Base-by-base conservation (phyloP, 1,139 yeast genomes). In the Geotrichum restrictum region DNA sequence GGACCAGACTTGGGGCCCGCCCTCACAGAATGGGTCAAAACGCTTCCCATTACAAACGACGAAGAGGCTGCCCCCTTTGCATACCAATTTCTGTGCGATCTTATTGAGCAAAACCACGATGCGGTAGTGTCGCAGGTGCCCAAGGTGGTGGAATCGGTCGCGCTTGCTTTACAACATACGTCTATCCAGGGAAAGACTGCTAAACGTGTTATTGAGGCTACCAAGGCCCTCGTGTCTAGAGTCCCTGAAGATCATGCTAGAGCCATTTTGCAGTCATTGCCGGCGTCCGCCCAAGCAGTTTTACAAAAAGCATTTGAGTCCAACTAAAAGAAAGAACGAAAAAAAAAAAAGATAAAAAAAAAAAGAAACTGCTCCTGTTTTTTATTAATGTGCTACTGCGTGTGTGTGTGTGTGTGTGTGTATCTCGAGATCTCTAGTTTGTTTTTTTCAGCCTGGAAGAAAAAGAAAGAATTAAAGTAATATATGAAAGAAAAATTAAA, bases 41-140 rank as follows among this genome's bases (percentile, higher is more conserved):
- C 89, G 13, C 78, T 93, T 62, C 98, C 98, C 29, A 79, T 91
- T 45, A 71, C 83, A 18, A 85, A 83, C 61, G 97, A 93, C 69
- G 87, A 83, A 43, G 94, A 87, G 61, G 95, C 95, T 7, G 97
- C 98, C 1, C 83, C 89, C n/a, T 88, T 77, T 69, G 83, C 89
- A 24, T 93, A 88, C 70, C 74, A 78, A 59, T 91, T 88, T 67
- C 75, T 93, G 63, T 74, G 83, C 29, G 87, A 85, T 58, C 74
- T 93, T 62, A 83, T 91, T 48, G 84, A 84, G 46, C 78, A 77
- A 57, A 78, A 80, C 53, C 94, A 88, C 60, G 80, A 85, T 3
- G 74, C 82, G 3, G 79, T 88, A 41, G 68, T 73, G 29, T 65
- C 74, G 18, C 82, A 83, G 56, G 68, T 82, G 13, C 82, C 85